Evolutionary conservation across 2,329 filamentous ascomycete genomes (phyloP).

Genomic region (Colletotrichum sublineola): DNA sequence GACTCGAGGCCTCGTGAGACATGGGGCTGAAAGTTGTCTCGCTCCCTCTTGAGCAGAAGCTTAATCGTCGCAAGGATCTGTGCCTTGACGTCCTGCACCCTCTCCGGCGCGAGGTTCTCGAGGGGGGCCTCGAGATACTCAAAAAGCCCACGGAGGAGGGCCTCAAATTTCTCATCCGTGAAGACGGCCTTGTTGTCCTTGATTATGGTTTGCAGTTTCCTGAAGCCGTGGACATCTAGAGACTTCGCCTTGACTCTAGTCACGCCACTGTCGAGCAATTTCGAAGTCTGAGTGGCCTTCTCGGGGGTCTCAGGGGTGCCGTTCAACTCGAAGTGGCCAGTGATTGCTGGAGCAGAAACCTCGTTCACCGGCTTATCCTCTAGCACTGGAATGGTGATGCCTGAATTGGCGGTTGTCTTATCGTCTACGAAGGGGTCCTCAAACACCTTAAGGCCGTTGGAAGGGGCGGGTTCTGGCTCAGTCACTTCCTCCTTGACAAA

Average conservation of each 20-base stretch:
- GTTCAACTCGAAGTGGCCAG: slow-evolving; percentile 21
- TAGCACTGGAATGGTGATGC: slow-evolving; percentile 64
- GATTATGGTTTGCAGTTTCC: slow-evolving; percentile 81
- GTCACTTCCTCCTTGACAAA: slow-evolving; percentile 29
- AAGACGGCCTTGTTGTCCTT: slow-evolving; percentile 75
- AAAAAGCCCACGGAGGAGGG: slow-evolving; percentile 76
- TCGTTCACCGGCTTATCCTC: slow-evolving; percentile 74
- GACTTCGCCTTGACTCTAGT: slow-evolving; percentile 77
- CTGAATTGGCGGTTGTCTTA: slow-evolving; percentile 60
- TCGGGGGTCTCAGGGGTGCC: slow-evolving; percentile 59
- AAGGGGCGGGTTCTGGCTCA: slow-evolving; percentile 48
- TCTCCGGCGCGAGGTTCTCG: slow-evolving; percentile 68
- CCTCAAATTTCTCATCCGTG: slow-evolving; percentile 76
- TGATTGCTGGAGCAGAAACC: slow-evolving; percentile 53
- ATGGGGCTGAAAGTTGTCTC: slow-evolving; percentile 75
- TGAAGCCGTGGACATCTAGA: slow-evolving; percentile 85
- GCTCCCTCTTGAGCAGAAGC: slow-evolving; percentile 77
- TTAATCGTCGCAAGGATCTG: slow-evolving; percentile 82
- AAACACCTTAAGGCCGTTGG: slow-evolving; percentile 67
- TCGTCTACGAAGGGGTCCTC: slow-evolving; percentile 72
- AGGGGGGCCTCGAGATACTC: slow-evolving; percentile 77
- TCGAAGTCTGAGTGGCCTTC: slow-evolving; percentile 68
- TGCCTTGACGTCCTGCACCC: slow-evolving; percentile 78
- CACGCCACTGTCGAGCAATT: slow-evolving; percentile 80
- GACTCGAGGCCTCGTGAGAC: slow-evolving; percentile 76